Percentiles rank a stretch among this genome's conserved stretches.
These are phyloP conservation scores for Echinochloa phyllopogon DNA, from an alignment of 176 grass and related monocot genomes.

Conservation along the genomic window DNA sequence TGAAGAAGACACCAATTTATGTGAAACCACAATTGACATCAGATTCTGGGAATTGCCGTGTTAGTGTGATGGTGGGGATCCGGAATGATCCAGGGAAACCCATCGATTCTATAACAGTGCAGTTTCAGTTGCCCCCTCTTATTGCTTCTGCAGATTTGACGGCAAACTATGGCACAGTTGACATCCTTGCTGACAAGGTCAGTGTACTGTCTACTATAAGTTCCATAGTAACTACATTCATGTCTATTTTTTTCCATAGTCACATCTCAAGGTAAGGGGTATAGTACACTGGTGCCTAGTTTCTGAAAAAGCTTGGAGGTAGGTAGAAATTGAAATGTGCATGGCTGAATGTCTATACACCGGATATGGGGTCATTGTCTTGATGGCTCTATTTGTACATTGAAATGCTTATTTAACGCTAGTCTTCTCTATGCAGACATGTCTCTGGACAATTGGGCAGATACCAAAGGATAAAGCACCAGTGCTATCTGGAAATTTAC, in stretches of 20 bases:
- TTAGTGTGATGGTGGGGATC: constrained; percentile 84
- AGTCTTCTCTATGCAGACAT: constrained; percentile 62
- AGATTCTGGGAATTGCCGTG: constrained; percentile 81
- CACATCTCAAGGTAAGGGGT: not conserved
- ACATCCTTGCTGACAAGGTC: constrained; percentile 89
- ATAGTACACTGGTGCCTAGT: not conserved
- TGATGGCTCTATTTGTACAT: not conserved
- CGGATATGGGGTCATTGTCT: not conserved
- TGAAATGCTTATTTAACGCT: constrained; percentile 5
- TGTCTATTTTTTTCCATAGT: not conserved
- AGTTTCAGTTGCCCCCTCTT: constrained; percentile 78
- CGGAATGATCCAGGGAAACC: constrained; percentile 95
- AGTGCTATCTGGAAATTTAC: constrained; percentile 77
- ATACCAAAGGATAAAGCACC: constrained; percentile 95
- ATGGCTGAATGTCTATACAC: constrained; percentile 4
- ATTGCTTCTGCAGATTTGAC: constrained; percentile 92
- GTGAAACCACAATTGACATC: constrained; percentile 89
- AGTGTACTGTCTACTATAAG: constrained; percentile 26
- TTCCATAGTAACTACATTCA: not conserved
- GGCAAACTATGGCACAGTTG: constrained; percentile 84
- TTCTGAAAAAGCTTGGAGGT: not conserved
- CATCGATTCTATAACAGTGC: constrained; percentile 87
- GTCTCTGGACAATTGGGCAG: constrained; percentile 84
- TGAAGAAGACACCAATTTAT: constrained; percentile 89
- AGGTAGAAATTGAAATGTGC: constrained; percentile 9